Evolutionary conservation across 1,284 basidiomycete genomes (phyloP).

Genomic region (Ceraceosorus guamensis): DNA sequence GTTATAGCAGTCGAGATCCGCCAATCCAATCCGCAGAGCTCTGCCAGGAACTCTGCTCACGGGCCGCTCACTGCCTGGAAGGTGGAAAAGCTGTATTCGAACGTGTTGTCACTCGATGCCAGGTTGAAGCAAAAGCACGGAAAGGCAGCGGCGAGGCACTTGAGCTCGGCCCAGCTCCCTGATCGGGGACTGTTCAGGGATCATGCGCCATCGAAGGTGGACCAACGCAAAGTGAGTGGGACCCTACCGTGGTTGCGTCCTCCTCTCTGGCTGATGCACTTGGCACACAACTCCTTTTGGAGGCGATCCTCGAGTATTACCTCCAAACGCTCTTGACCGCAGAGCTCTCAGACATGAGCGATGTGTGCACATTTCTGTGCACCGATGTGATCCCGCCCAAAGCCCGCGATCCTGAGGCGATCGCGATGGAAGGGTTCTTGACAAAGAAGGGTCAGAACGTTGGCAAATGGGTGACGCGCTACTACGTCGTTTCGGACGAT

Average conservation of each 20-base stretch:
- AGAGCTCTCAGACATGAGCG: conserved; percentile 77
- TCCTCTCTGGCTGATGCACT: background rate
- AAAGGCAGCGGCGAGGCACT: conserved; percentile 63
- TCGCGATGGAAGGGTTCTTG: conserved; percentile 89
- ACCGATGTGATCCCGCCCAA: conserved; percentile 70
- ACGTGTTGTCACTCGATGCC: conserved; percentile 73
- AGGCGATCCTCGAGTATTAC: conserved; percentile 77
- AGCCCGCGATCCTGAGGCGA: conserved; percentile 45
- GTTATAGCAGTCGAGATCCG: conserved; percentile 55
- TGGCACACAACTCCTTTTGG: conserved; percentile 12
- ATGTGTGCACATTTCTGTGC: conserved; percentile 84
- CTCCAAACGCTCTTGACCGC: conserved; percentile 70
- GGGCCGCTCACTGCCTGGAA: conserved; percentile 61
- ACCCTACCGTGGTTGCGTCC: conserved; percentile 64
- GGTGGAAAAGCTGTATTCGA: conserved; percentile 86
- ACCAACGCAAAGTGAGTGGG: conserved; percentile 58
- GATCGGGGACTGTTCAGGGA: conserved; percentile 92
- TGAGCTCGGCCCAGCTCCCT: conserved; percentile 62
- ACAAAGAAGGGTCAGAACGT: conserved; percentile 96
- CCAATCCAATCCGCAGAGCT: conserved; percentile 61
- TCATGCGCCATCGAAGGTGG: conserved; percentile 89
- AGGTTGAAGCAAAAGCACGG: conserved; percentile 58
- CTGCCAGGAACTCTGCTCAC: background rate
- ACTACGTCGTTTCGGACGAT: conserved; percentile 75
- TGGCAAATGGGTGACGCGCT: conserved; percentile 69